Base-by-base conservation (phyloP, 78 protist genomes). In the Dictyostelium purpureum region DNA sequence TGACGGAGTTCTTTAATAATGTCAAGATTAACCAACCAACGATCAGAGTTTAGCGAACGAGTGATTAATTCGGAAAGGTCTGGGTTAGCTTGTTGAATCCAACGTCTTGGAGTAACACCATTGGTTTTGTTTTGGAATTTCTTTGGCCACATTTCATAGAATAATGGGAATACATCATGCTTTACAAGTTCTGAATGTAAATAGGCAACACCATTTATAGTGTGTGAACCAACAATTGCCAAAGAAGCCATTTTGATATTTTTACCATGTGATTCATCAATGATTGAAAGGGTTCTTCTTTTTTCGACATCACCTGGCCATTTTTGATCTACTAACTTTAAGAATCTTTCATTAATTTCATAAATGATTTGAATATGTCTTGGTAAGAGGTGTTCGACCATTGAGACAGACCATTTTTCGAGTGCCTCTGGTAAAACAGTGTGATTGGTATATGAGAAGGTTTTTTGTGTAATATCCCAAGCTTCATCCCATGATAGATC, bases 101-200 rank as follows among this genome's bases (percentile, higher is more conserved):
- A 98, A 49, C 99, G 89, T 49, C 99, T 87, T 37, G 97, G 98
- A 1, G 99, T 98, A 11, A 98, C 98, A 47, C 99, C 99, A 92
- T 98, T 98, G 47, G 99, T 98, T 92, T 88, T 95, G 87, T 97
- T 96, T 45, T 74, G 94, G 96, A 98, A 97, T 51, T 95, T 95
- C 43, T 97, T 80, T 37, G 98, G 98, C 88, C 83, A 96, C 21
- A 98, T 3, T 51, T 90, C 91, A 93, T 77, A 74, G 78, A 97
- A 98, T 54, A 88, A 82, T 26, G 87, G 88, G 96, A 96, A 96
- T 38, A 93, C 89, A 9, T 70, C 79, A 35, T 19, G 9, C 87
- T 97, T 97, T 54, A 98, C 78, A 71, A 98, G 66, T 38, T 96
- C 96, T 1, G 98, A 33, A 90, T 98, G 99, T 16, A 98, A 42